These are phyloP conservation scores for Blastobotrys buckinghamii DNA, from an alignment of 1,139 yeast species.

Conservation along the genomic window DNA sequence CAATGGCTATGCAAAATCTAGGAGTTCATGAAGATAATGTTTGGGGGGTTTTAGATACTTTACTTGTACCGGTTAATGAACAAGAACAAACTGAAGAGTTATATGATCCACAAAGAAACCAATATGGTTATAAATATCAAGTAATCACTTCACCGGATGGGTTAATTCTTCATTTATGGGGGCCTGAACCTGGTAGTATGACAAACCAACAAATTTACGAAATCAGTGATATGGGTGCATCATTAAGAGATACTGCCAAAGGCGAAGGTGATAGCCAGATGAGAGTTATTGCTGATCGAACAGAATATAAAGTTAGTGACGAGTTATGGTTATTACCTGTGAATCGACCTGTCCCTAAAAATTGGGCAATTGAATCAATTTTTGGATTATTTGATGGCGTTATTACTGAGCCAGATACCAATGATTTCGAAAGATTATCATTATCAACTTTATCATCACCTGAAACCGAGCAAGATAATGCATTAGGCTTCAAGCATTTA, in stretches of 20 bases:
- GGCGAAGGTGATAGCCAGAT: background rate
- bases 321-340: background rate
- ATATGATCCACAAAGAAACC: background rate
- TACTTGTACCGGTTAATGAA: background rate
- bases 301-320: background rate
- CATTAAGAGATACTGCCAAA: background rate
- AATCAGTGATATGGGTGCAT: background rate
- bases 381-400: background rate
- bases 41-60: constrained; percentile 2
- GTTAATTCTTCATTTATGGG: background rate
- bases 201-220: background rate
- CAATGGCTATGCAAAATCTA: background rate
- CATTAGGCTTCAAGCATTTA: background rate
- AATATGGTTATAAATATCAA: constrained; percentile 1
- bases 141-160: background rate
- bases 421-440: background rate
- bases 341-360: background rate
- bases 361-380: background rate
- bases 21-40: background rate
- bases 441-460: background rate
- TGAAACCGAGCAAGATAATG: background rate
- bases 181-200: background rate
- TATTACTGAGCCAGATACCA: background rate
- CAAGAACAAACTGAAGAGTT: background rate
- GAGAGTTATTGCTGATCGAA: background rate